Evolutionary conservation across 1,139 yeast species (phyloP).

Genomic region (Sugiyamaella japonica): DNA sequence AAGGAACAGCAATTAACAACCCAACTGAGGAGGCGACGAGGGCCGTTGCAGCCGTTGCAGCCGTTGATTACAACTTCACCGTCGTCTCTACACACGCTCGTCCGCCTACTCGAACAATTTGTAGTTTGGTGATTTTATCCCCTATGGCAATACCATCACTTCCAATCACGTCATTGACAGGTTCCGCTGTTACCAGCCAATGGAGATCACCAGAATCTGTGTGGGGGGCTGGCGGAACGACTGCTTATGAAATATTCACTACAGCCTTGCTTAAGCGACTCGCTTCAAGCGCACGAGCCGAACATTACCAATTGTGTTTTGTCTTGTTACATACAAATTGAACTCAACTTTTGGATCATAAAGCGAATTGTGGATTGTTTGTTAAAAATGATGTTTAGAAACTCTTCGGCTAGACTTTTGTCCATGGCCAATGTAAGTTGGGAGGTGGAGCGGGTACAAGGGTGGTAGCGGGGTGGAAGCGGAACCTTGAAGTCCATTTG

Average conservation of each 20-base stretch:
- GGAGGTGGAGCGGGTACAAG: neutral
- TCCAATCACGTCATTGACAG: slow-evolving; percentile 1
- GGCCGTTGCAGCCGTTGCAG: too few species aligned
- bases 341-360: neutral
- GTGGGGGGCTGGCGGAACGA: neutral
- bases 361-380: neutral
- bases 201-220: neutral
- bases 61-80: too few species aligned
- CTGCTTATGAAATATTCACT: neutral
- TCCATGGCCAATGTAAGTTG: slow-evolving; percentile 8
- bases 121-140: neutral
- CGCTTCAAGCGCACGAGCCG: neutral
- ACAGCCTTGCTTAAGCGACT: neutral
- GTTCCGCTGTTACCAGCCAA: neutral
- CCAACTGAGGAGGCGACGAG: too few species aligned
- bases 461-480: neutral
- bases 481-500: neutral
- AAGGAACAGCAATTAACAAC: too few species aligned
- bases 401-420: slow-evolving; percentile 11
- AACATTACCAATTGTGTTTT: neutral
- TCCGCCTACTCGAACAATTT: too few species aligned
- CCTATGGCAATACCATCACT: neutral
- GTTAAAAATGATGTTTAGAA: slow-evolving; percentile 9
- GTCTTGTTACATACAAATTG: neutral
- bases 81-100: too few species aligned